phyloP scores from a whole-genome alignment of 306 rosid genomes.

The Erythrophleum fordii region DNA sequence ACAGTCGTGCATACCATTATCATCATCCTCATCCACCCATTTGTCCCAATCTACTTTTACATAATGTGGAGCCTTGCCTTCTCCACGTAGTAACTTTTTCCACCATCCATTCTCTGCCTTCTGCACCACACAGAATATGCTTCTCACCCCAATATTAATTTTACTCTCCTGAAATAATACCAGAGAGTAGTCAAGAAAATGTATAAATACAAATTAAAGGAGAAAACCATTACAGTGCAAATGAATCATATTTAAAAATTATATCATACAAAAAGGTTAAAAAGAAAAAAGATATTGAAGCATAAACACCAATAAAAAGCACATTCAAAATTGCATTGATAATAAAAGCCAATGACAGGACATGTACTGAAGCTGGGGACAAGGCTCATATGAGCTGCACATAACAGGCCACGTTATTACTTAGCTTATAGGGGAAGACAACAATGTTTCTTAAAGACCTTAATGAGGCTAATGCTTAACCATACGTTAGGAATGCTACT shows the following conservation, averaged over 20 bases:
- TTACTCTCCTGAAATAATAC: constrained; percentile 68
- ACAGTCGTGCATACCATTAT: constrained; percentile 44
- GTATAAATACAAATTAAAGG: background rate
- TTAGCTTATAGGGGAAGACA: background rate
- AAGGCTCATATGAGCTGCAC: background rate
- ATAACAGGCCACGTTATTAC: background rate
- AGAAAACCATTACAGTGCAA: background rate
- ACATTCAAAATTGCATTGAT: background rate
- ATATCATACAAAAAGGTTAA: background rate
- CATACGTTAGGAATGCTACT: background rate
- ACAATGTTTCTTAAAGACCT: background rate
- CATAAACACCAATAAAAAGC: background rate
- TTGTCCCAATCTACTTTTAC: constrained; percentile 84
- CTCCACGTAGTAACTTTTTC: constrained; percentile 66
- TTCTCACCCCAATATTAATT: constrained; percentile 70
- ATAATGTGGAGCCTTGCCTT: constrained; percentile 70
- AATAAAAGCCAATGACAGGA: background rate
- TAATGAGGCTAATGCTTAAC: background rate
- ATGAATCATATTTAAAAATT: background rate
- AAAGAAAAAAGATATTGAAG: background rate
- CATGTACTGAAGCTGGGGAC: background rate
- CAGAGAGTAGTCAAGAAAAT: background rate
- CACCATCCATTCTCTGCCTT: constrained; percentile 78
- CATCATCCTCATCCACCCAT: constrained; percentile 85
- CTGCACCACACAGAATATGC: constrained; percentile 68